Evolutionary conservation across 2,329 filamentous ascomycete genomes (phyloP), one percentile per base, ranked within the genome.

Genomic region (Myriangium duriaei): DNA sequence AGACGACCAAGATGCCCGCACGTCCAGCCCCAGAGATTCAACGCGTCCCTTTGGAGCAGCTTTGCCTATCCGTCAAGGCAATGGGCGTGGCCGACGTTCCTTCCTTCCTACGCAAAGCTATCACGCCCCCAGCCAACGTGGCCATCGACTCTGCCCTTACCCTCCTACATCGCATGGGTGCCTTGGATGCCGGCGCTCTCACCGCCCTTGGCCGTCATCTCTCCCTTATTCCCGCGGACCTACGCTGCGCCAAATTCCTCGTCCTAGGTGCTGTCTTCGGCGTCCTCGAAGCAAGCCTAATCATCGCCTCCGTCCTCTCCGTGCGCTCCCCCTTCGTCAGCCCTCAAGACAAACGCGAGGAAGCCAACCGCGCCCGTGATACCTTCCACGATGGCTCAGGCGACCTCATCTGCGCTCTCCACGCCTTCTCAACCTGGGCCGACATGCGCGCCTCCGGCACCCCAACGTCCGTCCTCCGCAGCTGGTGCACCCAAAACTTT

Each of bases 191-290:
- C 31, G 76, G 84, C 41, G 81, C 85, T 50, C 69, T 98, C 29
- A 96, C 91, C 0, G 86, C 87, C 3, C 76, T 98, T 32, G 91
- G 91, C 28, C 78, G 81, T 37, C 91, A 96, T 61, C 68, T 98
- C n/a, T 81, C 87, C 12, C 84, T 92, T 75, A 86, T 98, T 35
- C 91, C 91, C 2, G 84, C 88, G 1, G 91, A 98, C 53, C 69
- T 98, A 33, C 77, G 88, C 17, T 92, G 86, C 56, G 85, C 83
- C 32, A 98, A 98, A 60, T 70, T 98, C 21, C 85, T 98, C 71
- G 83, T 98, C 3, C 94, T 92, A 53, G 91, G 91, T 4, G 81
- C 85, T 11, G 86, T 92, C 41, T 96, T 98, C 52, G 83, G 83
- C 21, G 96, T 88, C 52, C 70, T 96, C 5, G 85, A 94, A 51